phyloP scores from a whole-genome alignment of 2,329 filamentous ascomycete genomes.

The Waltergamsia citrina region DNA sequence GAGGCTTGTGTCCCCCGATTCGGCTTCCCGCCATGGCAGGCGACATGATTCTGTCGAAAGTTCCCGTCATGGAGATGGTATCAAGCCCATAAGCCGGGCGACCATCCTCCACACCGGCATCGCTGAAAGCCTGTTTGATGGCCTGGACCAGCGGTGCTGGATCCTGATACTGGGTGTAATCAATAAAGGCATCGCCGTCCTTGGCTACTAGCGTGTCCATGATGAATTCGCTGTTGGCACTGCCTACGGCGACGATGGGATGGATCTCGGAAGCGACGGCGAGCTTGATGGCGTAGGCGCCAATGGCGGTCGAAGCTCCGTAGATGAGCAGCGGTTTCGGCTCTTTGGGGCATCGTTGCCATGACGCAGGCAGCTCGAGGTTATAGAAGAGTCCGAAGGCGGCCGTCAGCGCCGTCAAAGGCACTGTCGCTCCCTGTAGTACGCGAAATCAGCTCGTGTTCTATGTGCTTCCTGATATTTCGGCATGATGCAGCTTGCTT shows the following conservation, averaged over 20 bases:
- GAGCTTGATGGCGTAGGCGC: constrained; percentile 48
- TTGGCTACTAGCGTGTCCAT: constrained; percentile 4
- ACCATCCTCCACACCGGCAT: constrained; percentile 2
- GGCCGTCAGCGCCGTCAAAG: constrained; percentile 44
- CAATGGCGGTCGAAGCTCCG: constrained; percentile 41
- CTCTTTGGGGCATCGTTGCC: constrained; percentile 19
- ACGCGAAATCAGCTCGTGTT: neutral
- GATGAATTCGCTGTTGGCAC: constrained; percentile 15
- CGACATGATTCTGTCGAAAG: constrained; percentile 6
- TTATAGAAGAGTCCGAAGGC: constrained; percentile 36
- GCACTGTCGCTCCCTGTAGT: constrained; percentile 41
- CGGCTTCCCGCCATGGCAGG: constrained; percentile 7
- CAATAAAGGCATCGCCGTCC: constrained; percentile 8
- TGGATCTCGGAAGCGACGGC: constrained; percentile 38
- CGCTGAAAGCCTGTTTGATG: constrained; percentile 6
- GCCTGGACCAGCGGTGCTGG: constrained; percentile 7
- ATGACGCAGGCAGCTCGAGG: constrained; percentile 38
- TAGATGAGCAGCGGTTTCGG: constrained; percentile 30
- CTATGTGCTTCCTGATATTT: neutral
- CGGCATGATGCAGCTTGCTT: neutral
- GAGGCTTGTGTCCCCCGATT: constrained; percentile 7
- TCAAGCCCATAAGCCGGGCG: constrained; percentile 8
- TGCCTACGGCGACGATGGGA: constrained; percentile 48
- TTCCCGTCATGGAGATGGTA: constrained; percentile 8
- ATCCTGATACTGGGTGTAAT: constrained; percentile 9